Evolutionary conservation across 2,329 filamentous ascomycete genomes (phyloP), one percentile per base, ranked within the genome.

Genomic region (Trichoderma arundinaceum): DNA sequence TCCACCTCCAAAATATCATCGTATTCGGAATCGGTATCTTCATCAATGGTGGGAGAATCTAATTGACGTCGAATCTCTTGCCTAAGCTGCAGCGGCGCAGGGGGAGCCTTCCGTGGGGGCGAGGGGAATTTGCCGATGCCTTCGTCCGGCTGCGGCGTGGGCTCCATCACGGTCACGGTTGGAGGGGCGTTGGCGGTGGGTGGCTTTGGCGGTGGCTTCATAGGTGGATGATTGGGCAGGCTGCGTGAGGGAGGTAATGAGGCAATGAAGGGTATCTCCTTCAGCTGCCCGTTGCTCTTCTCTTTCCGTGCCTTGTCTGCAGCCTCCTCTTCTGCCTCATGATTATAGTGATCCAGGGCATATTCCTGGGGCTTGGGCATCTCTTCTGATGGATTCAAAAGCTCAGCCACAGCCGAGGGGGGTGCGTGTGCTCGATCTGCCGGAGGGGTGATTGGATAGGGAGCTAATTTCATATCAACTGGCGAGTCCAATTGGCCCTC

Each of bases 21-120:
- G 71, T 94, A 95, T 69, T 96, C 93, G 0, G 92, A 94, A 67
- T 92, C 92, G 0, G 89, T 89, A 41, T 88, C 85, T 1, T 86
- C 84, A 12, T 89, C 88, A n/a, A 89, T 86, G 4, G 70, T 65
- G 1, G 71, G 66, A 15, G 70, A 64, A 10, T 70, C 69, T 8
- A 73, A 46, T 12, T 72, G 69, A 1, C 64, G 69, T 35, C 71
- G 68, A 46, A 66, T 61, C 19, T 73, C 71, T 22, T 76, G 71
- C 22, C 72, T 71, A 28, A 98, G 82, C 73, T 94, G 89, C 62
- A 98, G 78, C 1, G 94, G 94, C 12, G 92, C 91, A 53, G 94
- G 94, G 2, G 94, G 93, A 6, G 90, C 87, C 76, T 96, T 97
- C 67, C 94, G 86, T 57, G 86, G 86, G 13, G 90, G 88, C 1